Percentiles rank a stretch among this genome's conserved stretches.
These are phyloP conservation scores for Sphaerulina vaccinii DNA, from an alignment of 2,329 filamentous ascomycete genomes.

Conservation along the genomic window DNA sequence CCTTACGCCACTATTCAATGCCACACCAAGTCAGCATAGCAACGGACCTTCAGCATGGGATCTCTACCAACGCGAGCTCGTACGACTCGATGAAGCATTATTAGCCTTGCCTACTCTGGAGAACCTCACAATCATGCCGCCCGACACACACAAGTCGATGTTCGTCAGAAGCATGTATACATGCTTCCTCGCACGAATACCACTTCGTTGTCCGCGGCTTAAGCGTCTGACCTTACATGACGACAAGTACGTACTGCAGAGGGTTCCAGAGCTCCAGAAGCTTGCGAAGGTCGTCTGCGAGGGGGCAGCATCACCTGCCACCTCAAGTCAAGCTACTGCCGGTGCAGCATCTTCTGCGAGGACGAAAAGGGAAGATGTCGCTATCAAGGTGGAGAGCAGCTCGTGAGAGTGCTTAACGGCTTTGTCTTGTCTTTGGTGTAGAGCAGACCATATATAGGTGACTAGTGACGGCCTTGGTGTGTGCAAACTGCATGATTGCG, in stretches of 20 bases:
- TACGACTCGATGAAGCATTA: conserved; percentile 26
- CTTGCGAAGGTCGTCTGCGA: conserved; percentile 21
- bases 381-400: conserved; percentile 9
- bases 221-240: conserved; percentile 23
- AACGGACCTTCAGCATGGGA: conserved; percentile 23
- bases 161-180: conserved; percentile 30
- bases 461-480: too few species aligned
- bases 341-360: background rate
- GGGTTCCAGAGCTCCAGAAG: conserved; percentile 20
- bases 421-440: background rate
- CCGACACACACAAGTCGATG: conserved; percentile 23
- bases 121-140: conserved; percentile 26
- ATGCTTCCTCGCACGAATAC: conserved; percentile 27
- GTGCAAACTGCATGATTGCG: too few species aligned
- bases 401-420: background rate
- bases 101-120: conserved; percentile 24
- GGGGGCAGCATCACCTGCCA: background rate
- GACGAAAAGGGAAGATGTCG: conserved; percentile 4
- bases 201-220: conserved; percentile 22
- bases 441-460: too few species aligned
- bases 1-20: conserved; percentile 26
- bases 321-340: background rate
- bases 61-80: conserved; percentile 31
- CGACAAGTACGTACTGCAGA: conserved; percentile 13
- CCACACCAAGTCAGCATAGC: background rate